These are phyloP conservation scores for Nicotiana attenuata DNA, from an alignment of 257 asterid genomes.

Conservation along the genomic window DNA sequence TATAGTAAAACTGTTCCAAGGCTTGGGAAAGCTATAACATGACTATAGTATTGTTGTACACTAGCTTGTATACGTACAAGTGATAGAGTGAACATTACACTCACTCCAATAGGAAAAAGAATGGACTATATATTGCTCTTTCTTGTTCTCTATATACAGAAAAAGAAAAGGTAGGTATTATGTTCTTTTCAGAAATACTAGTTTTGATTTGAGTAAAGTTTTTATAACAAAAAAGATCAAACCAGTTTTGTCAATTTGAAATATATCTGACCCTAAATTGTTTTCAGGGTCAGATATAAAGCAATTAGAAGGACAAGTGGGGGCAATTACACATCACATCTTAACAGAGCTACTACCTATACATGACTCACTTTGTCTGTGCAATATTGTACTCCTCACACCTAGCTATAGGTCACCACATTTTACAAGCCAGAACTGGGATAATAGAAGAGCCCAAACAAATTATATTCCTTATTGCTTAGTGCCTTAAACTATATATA, in stretches of 20 bases:
- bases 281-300: too few species aligned
- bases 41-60: constrained; percentile 20
- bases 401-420: background rate
- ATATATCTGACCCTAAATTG: too few species aligned
- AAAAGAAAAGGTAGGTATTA: background rate
- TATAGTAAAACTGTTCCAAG: background rate
- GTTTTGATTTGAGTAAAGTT: too few species aligned
- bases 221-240: too few species aligned
- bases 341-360: background rate
- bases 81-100: constrained; percentile 18
- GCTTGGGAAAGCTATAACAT: constrained; percentile 15
- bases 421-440: too few species aligned
- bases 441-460: too few species aligned
- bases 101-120: constrained; percentile 8
- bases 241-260: too few species aligned
- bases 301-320: too few species aligned
- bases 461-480: too few species aligned
- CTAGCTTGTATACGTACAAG: constrained; percentile 19
- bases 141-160: constrained; percentile 21
- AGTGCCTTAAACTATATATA: too few species aligned
- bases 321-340: background rate
- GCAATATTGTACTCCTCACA: background rate
- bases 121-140: constrained; percentile 13
- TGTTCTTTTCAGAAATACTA: constrained; percentile 3
- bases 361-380: background rate